A percentile compares a stretch with the other conserved stretches of the same genome.
These are phyloP conservation scores for Talaromyces pinophilus DNA, from an alignment of 2,329 filamentous ascomycete genomes.

Conservation along the genomic window DNA sequence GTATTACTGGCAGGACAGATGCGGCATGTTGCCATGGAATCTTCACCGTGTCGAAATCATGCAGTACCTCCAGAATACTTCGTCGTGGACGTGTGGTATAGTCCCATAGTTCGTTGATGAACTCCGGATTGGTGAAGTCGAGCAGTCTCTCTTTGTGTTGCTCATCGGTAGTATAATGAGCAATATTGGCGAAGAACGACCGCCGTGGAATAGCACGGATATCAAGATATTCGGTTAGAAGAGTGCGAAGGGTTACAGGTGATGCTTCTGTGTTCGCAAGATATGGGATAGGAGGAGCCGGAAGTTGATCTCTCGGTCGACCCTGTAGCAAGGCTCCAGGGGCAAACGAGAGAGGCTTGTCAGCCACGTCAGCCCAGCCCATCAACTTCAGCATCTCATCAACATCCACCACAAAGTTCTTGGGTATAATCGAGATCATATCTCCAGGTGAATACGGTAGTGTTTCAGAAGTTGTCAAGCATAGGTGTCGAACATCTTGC, in stretches of 20 bases:
- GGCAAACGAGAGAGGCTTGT: slow-evolving; percentile 63
- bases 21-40: slow-evolving; percentile 74
- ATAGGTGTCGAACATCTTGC: slow-evolving; percentile 89
- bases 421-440: slow-evolving; percentile 77
- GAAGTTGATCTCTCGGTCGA: slow-evolving; percentile 27
- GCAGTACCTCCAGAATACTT: slow-evolving; percentile 86
- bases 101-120: slow-evolving; percentile 90
- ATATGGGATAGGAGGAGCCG: slow-evolving; percentile 38
- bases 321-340: slow-evolving; percentile 29
- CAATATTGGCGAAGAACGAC: slow-evolving; percentile 77
- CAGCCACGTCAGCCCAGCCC: slow-evolving; percentile 73
- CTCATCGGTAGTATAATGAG: slow-evolving; percentile 69
- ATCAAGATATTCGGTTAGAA: slow-evolving; percentile 82
- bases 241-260: slow-evolving; percentile 65
- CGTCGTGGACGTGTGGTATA: slow-evolving; percentile 89
- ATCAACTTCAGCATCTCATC: slow-evolving; percentile 74
- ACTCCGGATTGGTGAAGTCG: slow-evolving; percentile 78
- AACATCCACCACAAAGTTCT: slow-evolving; percentile 83
- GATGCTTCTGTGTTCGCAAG: slow-evolving; percentile 34
- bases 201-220: slow-evolving; percentile 86
- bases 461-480: slow-evolving; percentile 52
- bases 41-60: slow-evolving; percentile 82
- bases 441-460: slow-evolving; percentile 70
- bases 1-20: slow-evolving; percentile 75
- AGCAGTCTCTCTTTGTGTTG: slow-evolving; percentile 78